Percentiles rank a stretch among this genome's conserved stretches.
These are phyloP conservation scores for Carnegiea gigantea DNA, from an alignment of 179 eudicot genomes.

Conservation along the genomic window DNA sequence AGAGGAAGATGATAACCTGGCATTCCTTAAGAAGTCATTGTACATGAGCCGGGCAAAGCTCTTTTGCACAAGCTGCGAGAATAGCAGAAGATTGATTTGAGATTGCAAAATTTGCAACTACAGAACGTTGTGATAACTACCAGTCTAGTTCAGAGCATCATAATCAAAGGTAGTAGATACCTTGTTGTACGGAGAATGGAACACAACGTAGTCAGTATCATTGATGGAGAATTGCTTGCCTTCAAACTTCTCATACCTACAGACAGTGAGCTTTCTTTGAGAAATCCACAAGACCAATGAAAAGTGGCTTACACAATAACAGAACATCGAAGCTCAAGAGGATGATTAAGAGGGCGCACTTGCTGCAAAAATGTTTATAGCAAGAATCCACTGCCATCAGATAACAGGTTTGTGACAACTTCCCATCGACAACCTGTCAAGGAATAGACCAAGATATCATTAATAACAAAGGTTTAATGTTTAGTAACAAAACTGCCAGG, in stretches of 20 bases:
- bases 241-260: conserved; percentile 82
- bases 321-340: not conserved
- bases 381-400: conserved; percentile 94
- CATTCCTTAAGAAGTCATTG: conserved; percentile 76
- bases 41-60: conserved; percentile 84
- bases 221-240: conserved; percentile 70
- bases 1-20: conserved; percentile 49
- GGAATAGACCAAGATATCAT: conserved; percentile 7
- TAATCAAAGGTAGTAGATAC: conserved; percentile 32
- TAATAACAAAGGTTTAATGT: not conserved
- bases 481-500: not conserved
- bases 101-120: conserved; percentile 2
- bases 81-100: conserved; percentile 7
- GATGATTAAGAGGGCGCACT: conserved; percentile 40
- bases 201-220: conserved; percentile 82
- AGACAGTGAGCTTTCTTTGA: not conserved
- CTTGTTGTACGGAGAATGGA: conserved; percentile 99
- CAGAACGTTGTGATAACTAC: not conserved
- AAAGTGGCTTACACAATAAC: not conserved
- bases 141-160: not conserved
- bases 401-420: conserved; percentile 94
- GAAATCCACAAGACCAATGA: not conserved
- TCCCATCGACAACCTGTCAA: conserved; percentile 87
- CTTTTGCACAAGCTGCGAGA: conserved; percentile 96
- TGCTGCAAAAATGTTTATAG: conserved; percentile 61